A percentile compares a stretch with the other conserved stretches of the same genome.
phyloP scores from a whole-genome alignment of 2,329 filamentous ascomycete genomes.

The Cladophialophora carrionii region DNA sequence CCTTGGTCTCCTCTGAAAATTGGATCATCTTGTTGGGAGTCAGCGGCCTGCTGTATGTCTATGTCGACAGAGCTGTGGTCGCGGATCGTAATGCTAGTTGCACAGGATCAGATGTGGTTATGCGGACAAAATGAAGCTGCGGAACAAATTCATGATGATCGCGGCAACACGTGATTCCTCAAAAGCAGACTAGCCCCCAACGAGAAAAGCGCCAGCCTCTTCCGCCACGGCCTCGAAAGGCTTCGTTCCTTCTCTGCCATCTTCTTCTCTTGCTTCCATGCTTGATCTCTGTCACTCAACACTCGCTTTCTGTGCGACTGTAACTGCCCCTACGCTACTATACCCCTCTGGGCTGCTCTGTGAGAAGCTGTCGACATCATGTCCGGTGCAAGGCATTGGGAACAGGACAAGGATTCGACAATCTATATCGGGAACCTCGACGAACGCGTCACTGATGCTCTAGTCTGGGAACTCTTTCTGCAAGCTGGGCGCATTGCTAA shows the following conservation, averaged over 20 bases:
- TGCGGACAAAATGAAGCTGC: conserved; percentile 22
- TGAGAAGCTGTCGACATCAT: conserved; percentile 49
- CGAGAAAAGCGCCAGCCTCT: conserved; percentile 13
- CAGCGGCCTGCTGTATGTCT: background rate
- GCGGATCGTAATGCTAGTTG: background rate
- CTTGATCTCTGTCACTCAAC: background rate
- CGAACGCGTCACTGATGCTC: conserved; percentile 85
- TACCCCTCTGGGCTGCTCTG: background rate
- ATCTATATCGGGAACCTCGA: conserved; percentile 99
- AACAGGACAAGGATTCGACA: conserved; percentile 97
- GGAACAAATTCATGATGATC: conserved; percentile 11
- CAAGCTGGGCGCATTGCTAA: conserved; percentile 97
- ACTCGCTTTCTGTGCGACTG: background rate
- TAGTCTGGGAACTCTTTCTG: conserved; percentile 97
- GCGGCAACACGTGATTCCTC: conserved; percentile 8
- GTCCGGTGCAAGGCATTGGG: conserved; percentile 78
- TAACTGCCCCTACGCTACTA: background rate
- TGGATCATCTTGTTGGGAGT: conserved; percentile 43
- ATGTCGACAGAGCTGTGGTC: background rate
- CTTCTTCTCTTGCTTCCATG: background rate
- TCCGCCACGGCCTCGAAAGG: conserved; percentile 7
- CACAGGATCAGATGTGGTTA: background rate
- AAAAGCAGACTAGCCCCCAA: conserved; percentile 11
- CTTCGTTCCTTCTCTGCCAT: background rate
- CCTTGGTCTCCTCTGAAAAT: conserved; percentile 97